Conservation (phyloP, 2,329 filamentous ascomycete species). For the Fusarium cicatricum region DNA sequence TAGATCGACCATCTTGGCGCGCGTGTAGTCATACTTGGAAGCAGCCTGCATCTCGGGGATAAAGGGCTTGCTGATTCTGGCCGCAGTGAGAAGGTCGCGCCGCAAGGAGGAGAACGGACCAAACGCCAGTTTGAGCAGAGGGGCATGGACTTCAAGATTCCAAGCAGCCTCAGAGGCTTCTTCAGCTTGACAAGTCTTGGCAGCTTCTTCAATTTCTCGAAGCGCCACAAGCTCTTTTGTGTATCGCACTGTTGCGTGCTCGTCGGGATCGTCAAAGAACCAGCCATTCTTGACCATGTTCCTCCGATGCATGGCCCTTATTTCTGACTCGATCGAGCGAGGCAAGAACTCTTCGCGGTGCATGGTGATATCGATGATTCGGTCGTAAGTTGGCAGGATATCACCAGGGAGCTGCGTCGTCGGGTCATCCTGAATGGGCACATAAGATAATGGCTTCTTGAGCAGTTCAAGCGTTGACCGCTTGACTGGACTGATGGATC, state of each 20-base stretch:
- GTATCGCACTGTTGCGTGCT: neutral
- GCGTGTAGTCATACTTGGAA: neutral
- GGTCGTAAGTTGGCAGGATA: neutral
- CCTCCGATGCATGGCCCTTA: too few species aligned
- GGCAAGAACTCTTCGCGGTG: neutral
- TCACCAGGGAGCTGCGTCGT: neutral
- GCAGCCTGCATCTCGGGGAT: constrained; percentile 5
- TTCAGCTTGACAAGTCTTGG: neutral
- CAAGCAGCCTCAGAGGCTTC: constrained; percentile 4
- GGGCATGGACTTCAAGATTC: constrained; percentile 8
- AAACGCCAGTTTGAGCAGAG: constrained; percentile 5
- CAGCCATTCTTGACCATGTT: neutral
- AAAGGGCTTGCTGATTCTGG: constrained; percentile 3
- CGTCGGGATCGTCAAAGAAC: neutral
- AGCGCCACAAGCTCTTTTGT: neutral
- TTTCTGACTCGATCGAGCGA: neutral
- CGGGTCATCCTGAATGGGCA: neutral
- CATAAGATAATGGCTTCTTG: neutral
- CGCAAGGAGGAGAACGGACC: neutral
- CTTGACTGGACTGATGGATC: neutral
- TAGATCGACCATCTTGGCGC: constrained; percentile 12
- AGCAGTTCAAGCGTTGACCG: neutral
- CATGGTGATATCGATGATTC: neutral
- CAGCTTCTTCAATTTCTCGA: neutral
- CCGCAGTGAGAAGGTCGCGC: neutral